A percentile compares a stretch with the other conserved stretches of the same genome.
Evolutionary conservation across 768 basidiomycete genomes (phyloP).

Genomic region (Lactifluus hygrophoroides): DNA sequence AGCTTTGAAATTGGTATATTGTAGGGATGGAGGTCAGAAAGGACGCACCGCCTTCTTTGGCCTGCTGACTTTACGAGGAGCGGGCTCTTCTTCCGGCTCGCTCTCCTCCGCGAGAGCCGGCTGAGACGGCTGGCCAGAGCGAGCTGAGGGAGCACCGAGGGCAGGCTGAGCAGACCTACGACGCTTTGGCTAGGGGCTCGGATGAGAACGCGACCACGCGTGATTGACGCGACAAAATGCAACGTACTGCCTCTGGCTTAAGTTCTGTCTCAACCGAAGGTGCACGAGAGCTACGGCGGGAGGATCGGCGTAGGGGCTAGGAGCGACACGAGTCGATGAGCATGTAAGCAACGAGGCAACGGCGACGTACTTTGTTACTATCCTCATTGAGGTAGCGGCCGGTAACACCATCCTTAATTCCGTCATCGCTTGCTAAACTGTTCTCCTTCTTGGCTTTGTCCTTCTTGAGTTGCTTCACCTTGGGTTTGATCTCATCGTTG

Average conservation of each 20-base stretch:
- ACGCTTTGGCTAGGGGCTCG: slow-evolving; percentile 52
- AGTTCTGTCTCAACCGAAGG: slow-evolving; percentile 37
- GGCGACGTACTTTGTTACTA: slow-evolving; percentile 34
- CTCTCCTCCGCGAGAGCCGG: slow-evolving; percentile 59
- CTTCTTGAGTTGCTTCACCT: slow-evolving; percentile 46
- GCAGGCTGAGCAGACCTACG: slow-evolving; percentile 70
- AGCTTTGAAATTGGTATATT: slow-evolving; percentile 1
- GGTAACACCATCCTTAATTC: slow-evolving; percentile 76
- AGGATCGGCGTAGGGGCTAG: slow-evolving; percentile 42
- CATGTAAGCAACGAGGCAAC: slow-evolving; percentile 6
- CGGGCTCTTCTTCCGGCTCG: slow-evolving; percentile 61
- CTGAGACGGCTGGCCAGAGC: slow-evolving; percentile 30
- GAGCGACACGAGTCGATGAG: slow-evolving; percentile 21
- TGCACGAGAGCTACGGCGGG: slow-evolving; percentile 54
- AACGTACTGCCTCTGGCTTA: slow-evolving; percentile 49
- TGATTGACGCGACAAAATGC: slow-evolving; percentile 11
- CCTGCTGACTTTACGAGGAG: slow-evolving; percentile 50
- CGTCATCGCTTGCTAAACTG: slow-evolving; percentile 71
- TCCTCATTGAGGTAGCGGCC: slow-evolving; percentile 52
- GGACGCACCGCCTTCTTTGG: slow-evolving; percentile 48
- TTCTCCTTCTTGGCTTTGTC: slow-evolving; percentile 58
- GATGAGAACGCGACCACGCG: slow-evolving; percentile 16
- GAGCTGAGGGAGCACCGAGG: slow-evolving; percentile 41
- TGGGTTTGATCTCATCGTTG: slow-evolving; percentile 63
- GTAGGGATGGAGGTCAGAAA: not conserved